Percentiles rank a stretch among this genome's conserved stretches.
These are phyloP conservation scores for Persicaria maculosa DNA, from an alignment of 148 eudicot species.

Conservation along the genomic window DNA sequence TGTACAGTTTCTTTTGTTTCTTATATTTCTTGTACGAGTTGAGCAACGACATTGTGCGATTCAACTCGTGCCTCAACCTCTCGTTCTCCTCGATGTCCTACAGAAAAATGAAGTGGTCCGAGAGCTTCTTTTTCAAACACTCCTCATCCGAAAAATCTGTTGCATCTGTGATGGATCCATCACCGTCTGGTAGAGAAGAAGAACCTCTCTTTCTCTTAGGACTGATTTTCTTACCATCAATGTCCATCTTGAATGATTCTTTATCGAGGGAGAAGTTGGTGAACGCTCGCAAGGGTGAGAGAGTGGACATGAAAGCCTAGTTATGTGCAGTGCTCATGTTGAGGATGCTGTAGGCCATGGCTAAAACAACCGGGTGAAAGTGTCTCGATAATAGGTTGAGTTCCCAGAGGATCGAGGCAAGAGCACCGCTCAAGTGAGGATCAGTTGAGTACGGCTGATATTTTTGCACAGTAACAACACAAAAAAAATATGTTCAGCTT, in stretches of 20 bases:
- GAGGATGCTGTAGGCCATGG: slow-evolving; percentile 65
- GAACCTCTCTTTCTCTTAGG: slow-evolving; percentile 42
- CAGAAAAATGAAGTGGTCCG: slow-evolving; percentile 49
- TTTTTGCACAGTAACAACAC: slow-evolving; percentile 34
- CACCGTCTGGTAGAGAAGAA: slow-evolving; percentile 12
- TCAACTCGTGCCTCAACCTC: slow-evolving; percentile 55
- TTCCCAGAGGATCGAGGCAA: slow-evolving; percentile 95
- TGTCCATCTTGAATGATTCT: slow-evolving; percentile 32
- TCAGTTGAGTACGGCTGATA: slow-evolving; percentile 81
- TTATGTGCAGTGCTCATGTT: slow-evolving; percentile 36
- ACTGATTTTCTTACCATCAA: slow-evolving; percentile 33
- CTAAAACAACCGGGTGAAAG: slow-evolving; percentile 67
- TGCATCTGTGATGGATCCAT: slow-evolving; percentile 13
- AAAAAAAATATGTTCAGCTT: too few species aligned
- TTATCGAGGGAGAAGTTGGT: slow-evolving; percentile 46
- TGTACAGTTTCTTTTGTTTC: slow-evolving; percentile 27
- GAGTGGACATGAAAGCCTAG: slow-evolving; percentile 49
- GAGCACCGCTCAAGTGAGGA: slow-evolving; percentile 88
- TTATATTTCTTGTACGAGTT: slow-evolving; percentile 49
- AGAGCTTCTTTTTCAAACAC: slow-evolving; percentile 51
- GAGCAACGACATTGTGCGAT: slow-evolving; percentile 31
- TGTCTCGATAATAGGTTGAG: slow-evolving; percentile 68
- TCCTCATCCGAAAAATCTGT: slow-evolving; percentile 34
- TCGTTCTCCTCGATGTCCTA: slow-evolving; percentile 53
- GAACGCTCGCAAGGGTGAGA: slow-evolving; percentile 76